A percentile compares a stretch with the other conserved stretches of the same genome.
phyloP scores from a whole-genome alignment of 1,284 basidiomycete genomes.

The Wolfiporia cocos region DNA sequence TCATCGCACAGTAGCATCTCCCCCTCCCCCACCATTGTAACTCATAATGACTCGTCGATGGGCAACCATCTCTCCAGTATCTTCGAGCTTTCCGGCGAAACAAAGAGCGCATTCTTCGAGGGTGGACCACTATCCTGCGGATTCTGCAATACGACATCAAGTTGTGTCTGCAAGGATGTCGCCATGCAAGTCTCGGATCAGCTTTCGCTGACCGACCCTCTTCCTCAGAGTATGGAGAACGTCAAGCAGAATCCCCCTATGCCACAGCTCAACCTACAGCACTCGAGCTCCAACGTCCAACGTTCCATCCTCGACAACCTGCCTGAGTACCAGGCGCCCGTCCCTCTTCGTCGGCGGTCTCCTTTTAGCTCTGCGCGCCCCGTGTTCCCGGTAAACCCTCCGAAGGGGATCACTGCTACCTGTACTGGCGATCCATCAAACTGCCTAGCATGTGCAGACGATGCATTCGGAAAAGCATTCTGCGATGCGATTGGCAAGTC shows the following conservation, averaged over 20 bases:
- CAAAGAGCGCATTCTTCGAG: constrained; percentile 28
- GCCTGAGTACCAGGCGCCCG: constrained; percentile 70
- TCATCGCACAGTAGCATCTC: constrained; percentile 39
- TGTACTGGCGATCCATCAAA: constrained; percentile 61
- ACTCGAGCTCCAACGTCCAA: constrained; percentile 14
- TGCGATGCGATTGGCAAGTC: constrained; percentile 69
- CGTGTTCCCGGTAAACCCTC: constrained; percentile 46
- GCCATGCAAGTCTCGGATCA: constrained; percentile 34
- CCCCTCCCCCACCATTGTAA: constrained; percentile 31
- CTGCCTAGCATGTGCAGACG: constrained; percentile 75
- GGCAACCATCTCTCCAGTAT: constrained; percentile 23
- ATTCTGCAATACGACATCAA: constrained; percentile 62
- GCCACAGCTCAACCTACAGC: constrained; percentile 11
- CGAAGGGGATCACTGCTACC: constrained; percentile 29
- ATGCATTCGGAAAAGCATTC: constrained; percentile 82
- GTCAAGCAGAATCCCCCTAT: constrained; percentile 17
- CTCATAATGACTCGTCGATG: constrained; percentile 23
- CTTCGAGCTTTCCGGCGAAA: constrained; percentile 28
- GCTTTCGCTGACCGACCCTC: constrained; percentile 11
- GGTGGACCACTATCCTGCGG: constrained; percentile 45
- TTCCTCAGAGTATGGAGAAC: constrained; percentile 31
- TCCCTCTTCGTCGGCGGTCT: constrained; percentile 60
- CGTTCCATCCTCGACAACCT: constrained; percentile 68
- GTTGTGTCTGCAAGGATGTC: constrained; percentile 71
- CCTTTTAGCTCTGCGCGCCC: constrained; percentile 32